Conservation (phyloP, 352 stramenopile species). For the Phytophthora pistaciae region DNA sequence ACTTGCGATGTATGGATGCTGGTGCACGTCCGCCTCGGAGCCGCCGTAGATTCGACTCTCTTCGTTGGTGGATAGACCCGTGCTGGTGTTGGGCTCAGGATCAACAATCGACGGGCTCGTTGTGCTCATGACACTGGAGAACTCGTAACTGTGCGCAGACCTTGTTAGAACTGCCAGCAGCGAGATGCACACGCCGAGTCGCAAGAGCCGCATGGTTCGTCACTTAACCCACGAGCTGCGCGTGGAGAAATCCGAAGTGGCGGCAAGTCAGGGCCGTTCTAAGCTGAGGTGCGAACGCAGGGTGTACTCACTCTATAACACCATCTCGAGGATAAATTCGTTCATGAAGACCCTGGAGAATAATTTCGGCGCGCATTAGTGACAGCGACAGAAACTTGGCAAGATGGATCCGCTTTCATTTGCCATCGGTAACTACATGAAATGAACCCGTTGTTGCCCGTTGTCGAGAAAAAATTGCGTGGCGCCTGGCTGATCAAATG, state of each 20-base stretch:
- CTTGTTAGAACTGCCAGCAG: neutral
- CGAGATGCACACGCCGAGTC: neutral
- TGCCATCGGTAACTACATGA: neutral
- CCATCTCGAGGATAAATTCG: constrained; percentile 31
- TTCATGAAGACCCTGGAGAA: constrained; percentile 6
- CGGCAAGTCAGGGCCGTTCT: neutral
- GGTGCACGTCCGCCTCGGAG: constrained; percentile 50
- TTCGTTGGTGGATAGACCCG: constrained; percentile 36
- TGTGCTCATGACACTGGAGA: constrained; percentile 2
- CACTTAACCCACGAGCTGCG: neutral
- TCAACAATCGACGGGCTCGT: neutral
- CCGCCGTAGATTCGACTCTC: constrained; percentile 74
- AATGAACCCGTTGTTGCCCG: neutral
- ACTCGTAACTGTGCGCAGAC: constrained; percentile 2
- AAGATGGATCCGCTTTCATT: neutral
- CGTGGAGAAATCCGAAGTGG: constrained; percentile 17
- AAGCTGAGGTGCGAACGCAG: neutral
- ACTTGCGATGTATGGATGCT: constrained; percentile 67
- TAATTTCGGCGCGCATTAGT: constrained; percentile 1
- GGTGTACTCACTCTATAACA: constrained; percentile 5
- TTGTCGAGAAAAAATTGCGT: neutral
- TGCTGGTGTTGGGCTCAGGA: neutral
- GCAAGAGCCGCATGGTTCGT: constrained; percentile 8
- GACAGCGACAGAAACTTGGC: constrained; percentile 1
- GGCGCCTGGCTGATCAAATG: neutral